A percentile compares a stretch with the other conserved stretches of the same genome.
phyloP scores from a whole-genome alignment of 2,329 filamentous ascomycete genomes.

The Aspergillus brasiliensis region DNA sequence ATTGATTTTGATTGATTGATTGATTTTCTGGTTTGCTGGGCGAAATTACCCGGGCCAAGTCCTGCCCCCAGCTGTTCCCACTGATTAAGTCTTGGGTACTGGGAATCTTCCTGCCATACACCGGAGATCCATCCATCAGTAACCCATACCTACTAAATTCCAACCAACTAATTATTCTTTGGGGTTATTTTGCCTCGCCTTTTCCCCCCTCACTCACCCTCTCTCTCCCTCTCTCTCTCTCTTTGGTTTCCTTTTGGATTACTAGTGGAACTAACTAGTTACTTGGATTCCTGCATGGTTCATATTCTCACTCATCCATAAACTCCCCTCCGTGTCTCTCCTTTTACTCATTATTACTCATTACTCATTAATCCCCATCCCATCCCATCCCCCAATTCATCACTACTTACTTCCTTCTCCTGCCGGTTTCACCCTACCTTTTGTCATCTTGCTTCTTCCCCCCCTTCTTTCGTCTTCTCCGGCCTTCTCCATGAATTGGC shows the following conservation, averaged over 20 bases:
- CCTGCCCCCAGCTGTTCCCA: background rate
- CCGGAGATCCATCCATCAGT: background rate
- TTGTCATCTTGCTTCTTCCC: background rate
- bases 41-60: constrained; percentile 5
- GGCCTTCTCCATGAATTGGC: constrained; percentile 21
- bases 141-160: constrained; percentile 1
- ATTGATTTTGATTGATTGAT: too few relatives aligned
- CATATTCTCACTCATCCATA: constrained; percentile 1
- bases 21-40: background rate
- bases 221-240: background rate
- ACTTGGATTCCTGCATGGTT: background rate
- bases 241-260: too few relatives aligned
- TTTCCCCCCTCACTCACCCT: background rate
- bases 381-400: background rate
- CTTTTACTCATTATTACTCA: constrained; percentile 4
- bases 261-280: background rate
- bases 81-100: constrained; percentile 1
- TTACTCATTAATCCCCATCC: background rate
- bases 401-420: background rate
- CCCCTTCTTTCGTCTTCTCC: constrained; percentile 19
- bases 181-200: background rate
- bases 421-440: background rate
- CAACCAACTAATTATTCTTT: background rate
- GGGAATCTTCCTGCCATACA: background rate
- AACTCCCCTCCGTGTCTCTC: background rate